A percentile compares a stretch with the other conserved stretches of the same genome.
Evolutionary conservation across 1,284 basidiomycete genomes (phyloP).

Genomic region (Apiotrichum brassicae): DNA sequence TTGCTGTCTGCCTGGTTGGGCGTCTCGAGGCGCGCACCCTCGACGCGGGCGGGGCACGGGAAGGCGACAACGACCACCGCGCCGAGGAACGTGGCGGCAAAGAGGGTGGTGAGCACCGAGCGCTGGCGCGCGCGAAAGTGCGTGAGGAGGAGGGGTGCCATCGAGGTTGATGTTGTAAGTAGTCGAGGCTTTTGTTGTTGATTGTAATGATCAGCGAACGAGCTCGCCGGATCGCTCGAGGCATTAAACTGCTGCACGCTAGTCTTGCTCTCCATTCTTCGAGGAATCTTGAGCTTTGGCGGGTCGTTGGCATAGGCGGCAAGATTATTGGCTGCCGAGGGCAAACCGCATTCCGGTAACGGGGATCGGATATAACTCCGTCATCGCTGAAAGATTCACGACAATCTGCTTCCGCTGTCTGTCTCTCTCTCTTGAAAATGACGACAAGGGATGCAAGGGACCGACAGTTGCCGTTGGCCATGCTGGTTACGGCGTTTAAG

Average conservation of each 20-base stretch:
- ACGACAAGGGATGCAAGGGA: no score
- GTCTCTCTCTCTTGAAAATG: no score
- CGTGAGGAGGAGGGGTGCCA: conserved; percentile 45
- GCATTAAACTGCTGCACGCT: no score
- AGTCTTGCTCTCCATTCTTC: no score
- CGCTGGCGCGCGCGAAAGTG: conserved; percentile 45
- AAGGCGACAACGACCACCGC: conserved; percentile 45
- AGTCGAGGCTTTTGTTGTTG: neutral
- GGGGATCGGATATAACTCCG: no score
- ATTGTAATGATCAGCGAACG: neutral
- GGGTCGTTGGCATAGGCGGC: no score
- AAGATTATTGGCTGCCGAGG: no score
- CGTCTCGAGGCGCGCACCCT: conserved; percentile 4
- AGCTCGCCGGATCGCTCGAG: no score
- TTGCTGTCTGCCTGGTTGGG: neutral
- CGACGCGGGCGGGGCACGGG: conserved; percentile 40
- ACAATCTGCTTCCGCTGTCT: no score
- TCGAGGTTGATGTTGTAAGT: conserved; percentile 16
- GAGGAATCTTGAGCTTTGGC: no score
- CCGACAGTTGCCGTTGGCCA: neutral
- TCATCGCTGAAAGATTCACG: no score
- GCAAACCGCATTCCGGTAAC: no score
- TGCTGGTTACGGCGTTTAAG: neutral
- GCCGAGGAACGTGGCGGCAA: conserved; percentile 46
- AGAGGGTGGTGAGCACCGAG: conserved; percentile 44